Evolutionary conservation across 2,329 filamentous ascomycete species (phyloP), one percentile per base, ranked within the genome.

Genomic region (Canariomyces notabilis): DNA sequence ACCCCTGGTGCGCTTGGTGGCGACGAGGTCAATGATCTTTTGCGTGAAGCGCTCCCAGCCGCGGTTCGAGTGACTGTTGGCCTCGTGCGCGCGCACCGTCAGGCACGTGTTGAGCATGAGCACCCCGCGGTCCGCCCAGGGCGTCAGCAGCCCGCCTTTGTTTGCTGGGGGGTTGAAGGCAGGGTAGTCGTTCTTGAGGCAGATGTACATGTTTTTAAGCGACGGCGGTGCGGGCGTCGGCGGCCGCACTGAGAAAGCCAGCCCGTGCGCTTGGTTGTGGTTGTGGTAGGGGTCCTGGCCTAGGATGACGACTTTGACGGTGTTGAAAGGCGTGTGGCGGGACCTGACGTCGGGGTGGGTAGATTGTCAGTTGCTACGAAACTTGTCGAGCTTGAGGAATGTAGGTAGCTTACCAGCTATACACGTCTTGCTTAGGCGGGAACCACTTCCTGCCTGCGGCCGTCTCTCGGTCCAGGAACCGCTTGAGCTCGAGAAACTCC

Each of bases 281-380:
- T 95, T 95, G 72, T 98, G 93, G 67, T 98, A 98, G 2, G 93
- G 93, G 64, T 98, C 93, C 71, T 98, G 93, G 55, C 93, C 93
- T 44, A 97, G 68, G 61, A 98, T 89, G 50, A 98, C 90, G 47
- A 87, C 86, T 67, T 95, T 95, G 65, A 97, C 90, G 12, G 76
- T 84, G 70, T 84, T 73, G 58, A 98, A 83, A 6, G 93, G 90
- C 1, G 91, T 96, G 65, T 95, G 86, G 20, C 89, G 86, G 50
- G 91, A 96, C 91, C 91, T 96, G 49, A n/a, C 34, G 48, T 26
- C 6, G 12, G 18, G 12, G n/a, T 12, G 20, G 18, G n/a, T 20
- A 12, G 49, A 62, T 53, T 62, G 56, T 42, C 26, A 49, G 35
- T 14, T 41, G 33, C 21, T 20, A 6, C 21, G 26, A 32, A 21